A percentile compares a stretch with the other conserved stretches of the same genome.
These are phyloP conservation scores for Breviolum minutum DNA, from an alignment of 73 alveolate genomes.

Conservation along the genomic window DNA sequence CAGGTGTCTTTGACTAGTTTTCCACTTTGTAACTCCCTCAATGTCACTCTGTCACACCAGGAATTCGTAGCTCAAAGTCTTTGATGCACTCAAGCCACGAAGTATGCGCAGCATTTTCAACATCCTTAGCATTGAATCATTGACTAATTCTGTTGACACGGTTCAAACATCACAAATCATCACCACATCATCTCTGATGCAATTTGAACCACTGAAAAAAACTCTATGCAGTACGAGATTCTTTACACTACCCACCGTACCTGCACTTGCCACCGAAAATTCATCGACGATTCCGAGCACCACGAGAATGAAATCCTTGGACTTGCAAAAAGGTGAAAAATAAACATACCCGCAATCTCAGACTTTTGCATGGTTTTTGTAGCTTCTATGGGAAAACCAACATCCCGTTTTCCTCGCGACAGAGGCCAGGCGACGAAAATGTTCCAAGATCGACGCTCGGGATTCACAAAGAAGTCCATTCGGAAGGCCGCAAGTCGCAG, in stretches of 20 bases:
- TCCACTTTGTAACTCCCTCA: too few species aligned
- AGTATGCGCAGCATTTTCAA: conserved; percentile 81
- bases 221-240: not conserved
- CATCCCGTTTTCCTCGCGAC: too few species aligned
- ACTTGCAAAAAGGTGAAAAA: too few species aligned
- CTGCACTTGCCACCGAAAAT: not conserved
- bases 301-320: conserved; percentile 62
- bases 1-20: too few species aligned
- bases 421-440: conserved; percentile 15
- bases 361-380: too few species aligned
- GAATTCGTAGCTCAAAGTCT: not conserved
- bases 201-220: not conserved
- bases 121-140: not conserved
- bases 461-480: conserved; percentile 39
- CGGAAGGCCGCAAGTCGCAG: conserved; percentile 23
- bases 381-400: too few species aligned
- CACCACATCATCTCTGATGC: not conserved
- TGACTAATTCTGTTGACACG: not conserved
- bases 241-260: conserved; percentile 61
- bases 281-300: conserved; percentile 49
- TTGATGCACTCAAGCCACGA: conserved; percentile 22
- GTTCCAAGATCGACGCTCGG: conserved; percentile 72
- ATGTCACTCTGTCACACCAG: not conserved
- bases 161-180: not conserved
- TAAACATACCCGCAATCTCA: too few species aligned